Evolutionary conservation across 129 eudicot species (phyloP).

Genomic region (Chrysanthemum seticuspe): DNA sequence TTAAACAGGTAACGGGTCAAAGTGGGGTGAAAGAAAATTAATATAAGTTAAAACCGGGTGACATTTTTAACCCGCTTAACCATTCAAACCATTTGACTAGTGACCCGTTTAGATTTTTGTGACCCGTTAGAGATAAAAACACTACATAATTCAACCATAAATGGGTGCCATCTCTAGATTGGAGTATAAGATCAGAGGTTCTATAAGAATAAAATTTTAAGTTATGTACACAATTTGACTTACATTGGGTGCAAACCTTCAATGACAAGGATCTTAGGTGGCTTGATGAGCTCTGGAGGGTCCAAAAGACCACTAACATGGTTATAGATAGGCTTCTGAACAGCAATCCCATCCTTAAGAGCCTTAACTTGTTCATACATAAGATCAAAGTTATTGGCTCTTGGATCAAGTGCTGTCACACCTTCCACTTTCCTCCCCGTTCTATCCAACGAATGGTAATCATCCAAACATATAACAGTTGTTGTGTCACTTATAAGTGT

Average conservation of each 20-base stretch:
- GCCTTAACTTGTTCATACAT: slow-evolving; percentile 98
- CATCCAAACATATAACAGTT: slow-evolving; percentile 91
- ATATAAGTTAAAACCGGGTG: background rate
- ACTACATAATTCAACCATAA: background rate
- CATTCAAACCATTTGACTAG: background rate
- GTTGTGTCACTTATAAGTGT: slow-evolving; percentile 90
- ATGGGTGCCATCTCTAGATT: background rate
- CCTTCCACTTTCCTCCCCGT: slow-evolving; percentile 90
- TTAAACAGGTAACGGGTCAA: no score
- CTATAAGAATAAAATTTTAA: background rate
- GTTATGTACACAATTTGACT: slow-evolving; percentile 27
- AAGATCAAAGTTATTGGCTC: slow-evolving; percentile 86
- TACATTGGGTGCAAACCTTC: slow-evolving; percentile 98
- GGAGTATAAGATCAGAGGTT: background rate
- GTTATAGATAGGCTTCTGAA: slow-evolving; percentile 85
- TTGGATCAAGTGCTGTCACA: slow-evolving; percentile 94
- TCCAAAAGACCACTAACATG: slow-evolving; percentile 91
- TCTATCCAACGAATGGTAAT: slow-evolving; percentile 88
- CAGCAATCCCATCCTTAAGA: slow-evolving; percentile 63
- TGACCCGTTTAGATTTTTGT: no score
- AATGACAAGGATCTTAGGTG: slow-evolving; percentile 94
- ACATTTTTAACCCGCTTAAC: background rate
- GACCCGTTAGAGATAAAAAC: background rate
- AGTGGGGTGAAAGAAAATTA: background rate
- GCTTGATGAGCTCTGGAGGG: slow-evolving; percentile 89